Conservation (phyloP, 225 moss, liverwort and hornwort genomes). For the Lunularia cruciata region DNA sequence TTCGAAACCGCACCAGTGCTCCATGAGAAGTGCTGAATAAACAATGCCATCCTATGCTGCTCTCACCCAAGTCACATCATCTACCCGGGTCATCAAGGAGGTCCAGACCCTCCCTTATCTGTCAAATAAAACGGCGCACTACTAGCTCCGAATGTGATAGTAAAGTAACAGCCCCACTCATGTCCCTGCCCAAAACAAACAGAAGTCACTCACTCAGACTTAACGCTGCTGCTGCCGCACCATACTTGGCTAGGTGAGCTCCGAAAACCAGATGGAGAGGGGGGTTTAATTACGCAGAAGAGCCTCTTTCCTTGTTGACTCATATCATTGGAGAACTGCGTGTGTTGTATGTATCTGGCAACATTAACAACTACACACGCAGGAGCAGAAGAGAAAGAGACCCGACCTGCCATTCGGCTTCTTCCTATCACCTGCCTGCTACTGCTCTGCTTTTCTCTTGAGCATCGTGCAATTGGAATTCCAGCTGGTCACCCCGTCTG, state of each 20-base stretch:
- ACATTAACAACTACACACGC: not conserved
- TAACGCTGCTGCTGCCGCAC: not conserved
- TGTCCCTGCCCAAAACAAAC: no score
- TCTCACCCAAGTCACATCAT: no score
- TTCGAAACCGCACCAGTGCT: not conserved
- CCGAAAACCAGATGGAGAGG: not conserved
- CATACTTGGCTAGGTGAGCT: not conserved
- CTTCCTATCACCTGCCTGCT: not conserved
- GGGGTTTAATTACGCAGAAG: not conserved
- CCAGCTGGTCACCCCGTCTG: constrained; percentile 10
- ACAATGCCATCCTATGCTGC: no score
- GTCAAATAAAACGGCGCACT: not conserved
- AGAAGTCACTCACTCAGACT: no score
- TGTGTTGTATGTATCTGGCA: not conserved
- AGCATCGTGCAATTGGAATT: constrained; percentile 7
- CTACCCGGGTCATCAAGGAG: not conserved
- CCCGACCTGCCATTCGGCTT: not conserved
- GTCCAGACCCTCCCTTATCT: not conserved
- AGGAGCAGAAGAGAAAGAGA: not conserved
- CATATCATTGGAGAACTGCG: not conserved
- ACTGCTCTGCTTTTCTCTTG: constrained; percentile 9
- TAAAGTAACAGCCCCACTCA: no score
- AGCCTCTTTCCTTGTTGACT: not conserved
- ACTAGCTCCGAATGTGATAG: no score
- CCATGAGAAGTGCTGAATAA: not conserved